These are phyloP conservation scores for Phytophthora aleatoria DNA, from an alignment of 352 stramenopile genomes.

Conservation along the genomic window DNA sequence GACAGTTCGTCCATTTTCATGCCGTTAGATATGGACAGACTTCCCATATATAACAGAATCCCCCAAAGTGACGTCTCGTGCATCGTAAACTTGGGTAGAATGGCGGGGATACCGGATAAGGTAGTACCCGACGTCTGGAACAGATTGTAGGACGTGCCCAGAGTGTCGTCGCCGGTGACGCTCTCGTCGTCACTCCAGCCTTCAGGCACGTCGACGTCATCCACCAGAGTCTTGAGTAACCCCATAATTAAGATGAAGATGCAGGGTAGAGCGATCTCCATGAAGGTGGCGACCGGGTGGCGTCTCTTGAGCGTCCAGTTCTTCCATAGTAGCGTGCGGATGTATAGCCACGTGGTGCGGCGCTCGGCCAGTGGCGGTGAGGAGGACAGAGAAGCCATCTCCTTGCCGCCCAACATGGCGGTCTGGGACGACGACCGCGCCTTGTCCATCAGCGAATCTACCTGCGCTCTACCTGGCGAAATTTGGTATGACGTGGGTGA, in stretches of 20 bases:
- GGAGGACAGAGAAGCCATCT: neutral
- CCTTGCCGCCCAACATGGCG: constrained; percentile 25
- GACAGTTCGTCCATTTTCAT: constrained; percentile 54
- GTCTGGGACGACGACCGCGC: constrained; percentile 23
- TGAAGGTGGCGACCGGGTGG: constrained; percentile 52
- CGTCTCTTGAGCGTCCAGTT: constrained; percentile 71
- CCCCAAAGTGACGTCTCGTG: constrained; percentile 61
- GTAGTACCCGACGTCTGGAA: constrained; percentile 42
- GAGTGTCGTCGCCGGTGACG: constrained; percentile 23
- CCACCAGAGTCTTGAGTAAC: constrained; percentile 53
- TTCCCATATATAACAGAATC: constrained; percentile 54
- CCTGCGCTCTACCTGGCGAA: neutral
- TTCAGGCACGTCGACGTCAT: constrained; percentile 49
- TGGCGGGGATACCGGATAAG: constrained; percentile 31
- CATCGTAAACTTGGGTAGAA: constrained; percentile 55
- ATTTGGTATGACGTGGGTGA: neutral
- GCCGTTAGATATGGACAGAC: constrained; percentile 41
- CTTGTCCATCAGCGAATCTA: constrained; percentile 19
- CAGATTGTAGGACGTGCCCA: constrained; percentile 60
- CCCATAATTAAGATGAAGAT: constrained; percentile 68
- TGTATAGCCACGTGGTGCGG: constrained; percentile 37
- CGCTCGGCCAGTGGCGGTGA: constrained; percentile 24
- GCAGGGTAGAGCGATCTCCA: constrained; percentile 59
- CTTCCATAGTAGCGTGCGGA: constrained; percentile 49
- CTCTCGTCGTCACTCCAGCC: constrained; percentile 52